These are phyloP conservation scores for Apocynum venetum DNA, from an alignment of 257 asterid species.

Conservation along the genomic window DNA sequence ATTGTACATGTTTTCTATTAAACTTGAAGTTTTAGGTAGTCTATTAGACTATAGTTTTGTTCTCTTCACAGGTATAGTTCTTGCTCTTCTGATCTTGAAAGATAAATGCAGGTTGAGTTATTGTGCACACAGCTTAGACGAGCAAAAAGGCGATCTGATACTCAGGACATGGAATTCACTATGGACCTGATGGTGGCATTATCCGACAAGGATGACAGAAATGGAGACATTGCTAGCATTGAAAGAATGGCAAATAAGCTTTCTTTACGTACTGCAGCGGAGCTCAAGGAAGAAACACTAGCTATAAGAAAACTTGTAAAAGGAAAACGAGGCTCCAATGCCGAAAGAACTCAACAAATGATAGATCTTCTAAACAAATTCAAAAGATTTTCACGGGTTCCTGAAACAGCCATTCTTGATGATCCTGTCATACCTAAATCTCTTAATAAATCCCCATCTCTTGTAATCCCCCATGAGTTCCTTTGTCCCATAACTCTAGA, in stretches of 20 bases:
- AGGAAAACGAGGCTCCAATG: constrained; percentile 36
- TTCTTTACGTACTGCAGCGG: constrained; percentile 49
- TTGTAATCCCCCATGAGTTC: constrained; percentile 63
- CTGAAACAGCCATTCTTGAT: constrained; percentile 23
- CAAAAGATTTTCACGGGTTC: constrained; percentile 50
- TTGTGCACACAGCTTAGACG: constrained; percentile 52
- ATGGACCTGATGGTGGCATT: constrained; percentile 86
- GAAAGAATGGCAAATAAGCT: constrained; percentile 84
- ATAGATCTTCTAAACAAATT: constrained; percentile 49
- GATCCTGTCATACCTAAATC: constrained; percentile 28
- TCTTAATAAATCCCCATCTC: constrained; percentile 26
- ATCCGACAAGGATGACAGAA: constrained; percentile 55
- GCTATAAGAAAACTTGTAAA: constrained; percentile 47
- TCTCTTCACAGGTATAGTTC: not conserved
- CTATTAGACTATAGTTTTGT: too few relatives aligned
- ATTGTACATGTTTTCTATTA: too few relatives aligned
- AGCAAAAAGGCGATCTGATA: constrained; percentile 56
- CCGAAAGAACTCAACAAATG: constrained; percentile 54
- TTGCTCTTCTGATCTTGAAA: not conserved
- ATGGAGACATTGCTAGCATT: constrained; percentile 59
- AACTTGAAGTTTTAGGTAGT: too few relatives aligned
- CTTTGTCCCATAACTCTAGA: constrained; percentile 87
- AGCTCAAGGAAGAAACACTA: constrained; percentile 51
- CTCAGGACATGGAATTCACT: constrained; percentile 87
- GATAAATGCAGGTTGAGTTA: constrained; percentile 48